phyloP scores from a whole-genome alignment of 768 basidiomycete genomes.

The Collybiopsis confluens region DNA sequence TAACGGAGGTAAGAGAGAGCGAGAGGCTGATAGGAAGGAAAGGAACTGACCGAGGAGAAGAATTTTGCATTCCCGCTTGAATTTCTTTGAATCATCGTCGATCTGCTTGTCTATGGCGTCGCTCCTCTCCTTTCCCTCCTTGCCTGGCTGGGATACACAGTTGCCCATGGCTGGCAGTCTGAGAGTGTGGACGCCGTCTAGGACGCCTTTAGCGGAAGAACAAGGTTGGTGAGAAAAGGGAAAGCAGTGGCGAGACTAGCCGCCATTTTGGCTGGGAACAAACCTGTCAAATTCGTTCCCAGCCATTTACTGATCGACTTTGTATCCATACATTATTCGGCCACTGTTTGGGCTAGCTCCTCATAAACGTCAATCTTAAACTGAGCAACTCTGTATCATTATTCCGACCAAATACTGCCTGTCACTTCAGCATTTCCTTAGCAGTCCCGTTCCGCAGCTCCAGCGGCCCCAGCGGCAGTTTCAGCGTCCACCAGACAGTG shows the following conservation, averaged over 20 bases:
- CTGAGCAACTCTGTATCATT: too few relatives aligned
- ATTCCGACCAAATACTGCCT: too few relatives aligned
- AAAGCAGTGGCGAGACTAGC: slow-evolving; percentile 1
- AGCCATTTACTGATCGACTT: not conserved
- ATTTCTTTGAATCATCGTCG: slow-evolving; percentile 80
- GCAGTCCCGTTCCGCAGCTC: too few relatives aligned
- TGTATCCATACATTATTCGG: too few relatives aligned
- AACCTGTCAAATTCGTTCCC: not conserved
- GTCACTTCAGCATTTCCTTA: too few relatives aligned
- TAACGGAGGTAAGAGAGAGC: slow-evolving; percentile 1
- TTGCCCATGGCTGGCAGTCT: slow-evolving; percentile 52
- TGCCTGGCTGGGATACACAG: slow-evolving; percentile 58
- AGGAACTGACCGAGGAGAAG: slow-evolving; percentile 72
- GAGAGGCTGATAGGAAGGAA: not conserved
- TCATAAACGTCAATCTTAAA: too few relatives aligned
- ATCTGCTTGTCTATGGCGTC: slow-evolving; percentile 79
- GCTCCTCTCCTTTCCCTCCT: slow-evolving; percentile 55
- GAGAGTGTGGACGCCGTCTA: not conserved
- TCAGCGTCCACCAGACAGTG: too few relatives aligned
- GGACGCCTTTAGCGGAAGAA: not conserved
- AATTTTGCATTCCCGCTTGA: slow-evolving; percentile 90
- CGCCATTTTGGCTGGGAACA: not conserved
- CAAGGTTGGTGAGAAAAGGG: slow-evolving; percentile 4
- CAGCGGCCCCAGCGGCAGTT: too few relatives aligned
- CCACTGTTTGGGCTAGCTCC: too few relatives aligned